Evolutionary conservation across 2,329 filamentous ascomycete genomes (phyloP).

Genomic region (Dothideomycetes sp.): DNA sequence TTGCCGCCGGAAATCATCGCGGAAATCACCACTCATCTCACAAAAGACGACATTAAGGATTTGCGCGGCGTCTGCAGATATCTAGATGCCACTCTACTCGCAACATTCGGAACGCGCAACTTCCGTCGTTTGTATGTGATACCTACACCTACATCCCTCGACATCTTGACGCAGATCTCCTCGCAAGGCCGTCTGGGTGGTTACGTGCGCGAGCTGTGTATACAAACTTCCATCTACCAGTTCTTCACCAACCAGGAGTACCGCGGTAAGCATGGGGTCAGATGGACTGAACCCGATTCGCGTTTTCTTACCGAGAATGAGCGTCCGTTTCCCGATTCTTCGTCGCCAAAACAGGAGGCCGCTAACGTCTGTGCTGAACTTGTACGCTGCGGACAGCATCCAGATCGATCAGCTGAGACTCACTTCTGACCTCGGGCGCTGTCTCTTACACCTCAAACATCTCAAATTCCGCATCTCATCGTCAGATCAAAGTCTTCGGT

Average conservation of each 20-base stretch:
- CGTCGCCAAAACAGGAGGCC: neutral
- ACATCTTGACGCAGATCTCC: neutral
- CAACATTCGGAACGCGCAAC: neutral
- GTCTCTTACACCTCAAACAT: neutral
- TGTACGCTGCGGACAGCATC: neutral
- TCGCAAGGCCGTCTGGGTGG: neutral
- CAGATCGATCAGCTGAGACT: neutral
- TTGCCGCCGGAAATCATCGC: neutral
- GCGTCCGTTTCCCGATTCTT: neutral
- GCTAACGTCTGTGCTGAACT: neutral
- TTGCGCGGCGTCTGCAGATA: neutral
- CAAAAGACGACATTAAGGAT: neutral
- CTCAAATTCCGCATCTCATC: neutral
- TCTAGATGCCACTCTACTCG: neutral
- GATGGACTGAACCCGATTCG: neutral
- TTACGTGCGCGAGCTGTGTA: neutral
- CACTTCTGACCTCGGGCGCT: neutral
- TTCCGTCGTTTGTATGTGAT: neutral
- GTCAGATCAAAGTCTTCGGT: slow-evolving; percentile 1
- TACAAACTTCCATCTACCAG: neutral
- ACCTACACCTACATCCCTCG: neutral
- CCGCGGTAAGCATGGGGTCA: neutral
- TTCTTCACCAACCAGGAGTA: neutral
- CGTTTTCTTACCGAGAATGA: neutral
- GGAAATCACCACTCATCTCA: neutral